phyloP scores from a whole-genome alignment of 306 rosid species.

The Casuarina glauca region DNA sequence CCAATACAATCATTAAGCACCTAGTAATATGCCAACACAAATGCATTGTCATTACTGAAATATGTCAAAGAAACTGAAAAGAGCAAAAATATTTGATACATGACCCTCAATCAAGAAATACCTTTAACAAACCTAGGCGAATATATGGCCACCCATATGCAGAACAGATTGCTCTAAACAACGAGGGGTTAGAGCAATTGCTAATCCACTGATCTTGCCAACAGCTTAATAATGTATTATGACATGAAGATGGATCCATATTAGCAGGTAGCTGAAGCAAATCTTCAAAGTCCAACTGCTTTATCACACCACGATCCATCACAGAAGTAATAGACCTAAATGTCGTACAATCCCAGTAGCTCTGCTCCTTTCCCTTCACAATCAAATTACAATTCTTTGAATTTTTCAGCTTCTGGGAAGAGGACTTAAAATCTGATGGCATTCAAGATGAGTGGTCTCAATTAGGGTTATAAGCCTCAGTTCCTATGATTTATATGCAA shows the following conservation, averaged over 20 bases:
- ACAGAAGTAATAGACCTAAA: constrained; percentile 75
- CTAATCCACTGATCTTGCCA: constrained; percentile 64
- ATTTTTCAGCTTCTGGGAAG: constrained; percentile 23
- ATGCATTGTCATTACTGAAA: background rate
- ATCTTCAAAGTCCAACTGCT: constrained; percentile 80
- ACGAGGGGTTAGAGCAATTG: constrained; percentile 54
- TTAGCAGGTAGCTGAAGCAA: constrained; percentile 70
- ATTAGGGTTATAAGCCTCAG: background rate
- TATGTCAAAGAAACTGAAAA: background rate
- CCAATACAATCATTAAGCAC: constrained; percentile 86
- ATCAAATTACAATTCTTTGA: constrained; percentile 26
- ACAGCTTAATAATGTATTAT: constrained; percentile 50
- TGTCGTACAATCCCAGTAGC: constrained; percentile 66
- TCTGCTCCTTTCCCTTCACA: constrained; percentile 47
- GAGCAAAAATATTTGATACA: background rate
- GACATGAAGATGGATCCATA: constrained; percentile 71
- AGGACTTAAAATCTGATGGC: constrained; percentile 3
- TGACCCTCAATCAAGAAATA: constrained; percentile 27
- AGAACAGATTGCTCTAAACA: constrained; percentile 71
- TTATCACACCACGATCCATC: constrained; percentile 64
- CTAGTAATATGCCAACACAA: constrained; percentile 38
- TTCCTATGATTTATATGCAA: background rate
- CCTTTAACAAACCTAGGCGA: constrained; percentile 85
- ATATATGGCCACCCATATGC: constrained; percentile 96
- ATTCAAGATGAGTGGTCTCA: background rate